Conservation (phyloP, 176 grass and related monocot genomes). For the Oryza officinalis region DNA sequence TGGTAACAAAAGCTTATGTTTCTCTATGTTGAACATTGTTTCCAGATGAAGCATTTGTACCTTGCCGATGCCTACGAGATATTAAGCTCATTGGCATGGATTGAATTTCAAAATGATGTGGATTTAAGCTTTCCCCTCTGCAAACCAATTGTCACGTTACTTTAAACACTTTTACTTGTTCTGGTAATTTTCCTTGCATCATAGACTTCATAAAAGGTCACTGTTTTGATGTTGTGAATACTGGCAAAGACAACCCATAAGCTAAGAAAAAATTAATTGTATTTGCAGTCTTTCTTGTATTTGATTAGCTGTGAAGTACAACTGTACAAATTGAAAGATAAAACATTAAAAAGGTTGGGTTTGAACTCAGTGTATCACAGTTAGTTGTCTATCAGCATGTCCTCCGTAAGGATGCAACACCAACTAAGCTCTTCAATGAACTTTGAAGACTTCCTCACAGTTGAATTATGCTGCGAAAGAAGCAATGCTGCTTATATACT, state of each 20-base stretch:
- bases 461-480: not conserved
- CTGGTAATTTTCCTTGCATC: not conserved
- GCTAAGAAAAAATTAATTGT: conserved; percentile 13
- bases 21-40: not conserved
- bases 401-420: conserved; percentile 5
- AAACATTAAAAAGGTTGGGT: not conserved
- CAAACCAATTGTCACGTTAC: conserved; percentile 17
- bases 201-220: not conserved
- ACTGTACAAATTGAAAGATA: not conserved
- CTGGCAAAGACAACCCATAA: not conserved
- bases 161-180: conserved; percentile 3
- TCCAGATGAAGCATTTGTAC: conserved; percentile 10
- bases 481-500: not conserved
- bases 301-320: not conserved
- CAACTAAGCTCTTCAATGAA: not conserved
- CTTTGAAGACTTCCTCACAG: not conserved
- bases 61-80: not conserved
- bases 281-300: not conserved
- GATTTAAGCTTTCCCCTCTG: not conserved
- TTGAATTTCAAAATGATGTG: conserved; percentile 3
- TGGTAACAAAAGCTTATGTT: not conserved
- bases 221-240: not conserved
- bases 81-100: not conserved
- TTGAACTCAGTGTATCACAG: not conserved
- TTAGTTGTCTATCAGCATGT: not conserved